phyloP scores from a whole-genome alignment of 1,139 yeast species.

The Schwanniomyces etchellsii region DNA sequence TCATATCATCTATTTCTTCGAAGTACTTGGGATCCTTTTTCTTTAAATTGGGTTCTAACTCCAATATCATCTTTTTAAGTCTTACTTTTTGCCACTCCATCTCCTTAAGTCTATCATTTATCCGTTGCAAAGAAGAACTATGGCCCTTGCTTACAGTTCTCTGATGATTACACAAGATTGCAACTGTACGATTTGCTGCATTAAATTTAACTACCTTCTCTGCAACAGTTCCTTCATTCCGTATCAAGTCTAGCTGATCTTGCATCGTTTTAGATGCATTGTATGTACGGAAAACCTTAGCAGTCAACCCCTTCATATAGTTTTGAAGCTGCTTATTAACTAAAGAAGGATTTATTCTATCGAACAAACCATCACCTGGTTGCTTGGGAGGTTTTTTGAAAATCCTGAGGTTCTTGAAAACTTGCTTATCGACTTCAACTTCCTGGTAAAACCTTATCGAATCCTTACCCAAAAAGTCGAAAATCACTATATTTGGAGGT shows the following conservation, averaged over 20 bases:
- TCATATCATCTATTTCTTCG: conserved; percentile 64
- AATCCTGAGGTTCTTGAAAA: conserved; percentile 78
- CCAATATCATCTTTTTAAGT: conserved; percentile 62
- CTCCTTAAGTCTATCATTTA: conserved; percentile 71
- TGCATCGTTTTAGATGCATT: conserved; percentile 97
- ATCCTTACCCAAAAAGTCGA: conserved; percentile 95
- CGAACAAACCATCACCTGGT: conserved; percentile 91
- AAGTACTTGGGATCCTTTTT: conserved; percentile 57
- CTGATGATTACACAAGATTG: conserved; percentile 95
- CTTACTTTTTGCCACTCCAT: conserved; percentile 80
- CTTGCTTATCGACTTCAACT: conserved; percentile 85
- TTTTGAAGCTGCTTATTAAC: conserved; percentile 82
- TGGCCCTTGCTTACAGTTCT: conserved; percentile 85
- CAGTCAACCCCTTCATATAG: conserved; percentile 91
- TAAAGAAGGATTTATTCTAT: conserved; percentile 76
- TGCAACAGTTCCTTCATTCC: conserved; percentile 78
- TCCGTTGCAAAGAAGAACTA: conserved; percentile 72
- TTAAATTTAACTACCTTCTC: conserved; percentile 85
- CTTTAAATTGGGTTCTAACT: conserved; percentile 50
- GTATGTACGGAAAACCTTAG: conserved; percentile 95
- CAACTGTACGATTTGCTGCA: conserved; percentile 94
- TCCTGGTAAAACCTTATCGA: conserved; percentile 90
- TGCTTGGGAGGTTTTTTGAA: conserved; percentile 85
- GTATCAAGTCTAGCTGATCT: conserved; percentile 79
- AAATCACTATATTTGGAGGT: conserved; percentile 85